These are phyloP conservation scores for Stephania japonica DNA, from an alignment of 164 flowering plant species.

Conservation along the genomic window DNA sequence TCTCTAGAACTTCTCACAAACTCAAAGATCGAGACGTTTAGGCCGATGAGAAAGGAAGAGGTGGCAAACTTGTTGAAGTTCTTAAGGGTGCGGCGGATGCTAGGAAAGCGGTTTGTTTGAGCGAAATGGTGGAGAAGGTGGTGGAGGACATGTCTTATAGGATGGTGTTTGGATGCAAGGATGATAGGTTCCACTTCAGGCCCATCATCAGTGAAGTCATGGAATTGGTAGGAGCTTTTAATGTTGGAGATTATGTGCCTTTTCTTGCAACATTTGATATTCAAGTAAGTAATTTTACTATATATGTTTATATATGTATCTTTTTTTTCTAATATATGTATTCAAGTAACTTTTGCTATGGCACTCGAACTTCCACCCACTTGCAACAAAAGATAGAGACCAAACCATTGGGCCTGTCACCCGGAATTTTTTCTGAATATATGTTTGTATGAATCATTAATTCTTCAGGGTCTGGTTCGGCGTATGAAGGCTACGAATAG, in stretches of 20 bases:
- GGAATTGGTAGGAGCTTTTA: constrained; percentile 15
- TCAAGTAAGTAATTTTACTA: constrained; percentile 7
- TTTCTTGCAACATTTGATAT: constrained; percentile 12
- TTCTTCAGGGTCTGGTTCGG: not conserved
- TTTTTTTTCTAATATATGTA: no score
- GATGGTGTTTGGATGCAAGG: no score
- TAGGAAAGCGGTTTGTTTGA: constrained; percentile 2
- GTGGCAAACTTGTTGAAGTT: not conserved
- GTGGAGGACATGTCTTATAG: no score
- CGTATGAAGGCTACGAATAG: not conserved
- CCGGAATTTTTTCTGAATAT: no score
- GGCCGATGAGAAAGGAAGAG: constrained; percentile 19
- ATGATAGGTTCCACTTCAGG: constrained; percentile 13
- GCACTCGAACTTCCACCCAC: no score
- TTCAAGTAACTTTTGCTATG: no score
- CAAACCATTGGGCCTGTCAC: no score
- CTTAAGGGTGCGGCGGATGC: constrained; percentile 10
- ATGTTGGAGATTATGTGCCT: constrained; percentile 24
- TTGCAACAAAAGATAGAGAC: no score
- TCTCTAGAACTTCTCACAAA: constrained; percentile 18
- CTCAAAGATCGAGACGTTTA: constrained; percentile 14
- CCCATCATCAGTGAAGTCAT: constrained; percentile 6
- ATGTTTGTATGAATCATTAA: no score
- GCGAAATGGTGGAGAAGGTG: no score
- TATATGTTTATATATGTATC: no score